Evolutionary conservation across 805 yeast genomes (phyloP).

Genomic region (Candida wancherniae): DNA sequence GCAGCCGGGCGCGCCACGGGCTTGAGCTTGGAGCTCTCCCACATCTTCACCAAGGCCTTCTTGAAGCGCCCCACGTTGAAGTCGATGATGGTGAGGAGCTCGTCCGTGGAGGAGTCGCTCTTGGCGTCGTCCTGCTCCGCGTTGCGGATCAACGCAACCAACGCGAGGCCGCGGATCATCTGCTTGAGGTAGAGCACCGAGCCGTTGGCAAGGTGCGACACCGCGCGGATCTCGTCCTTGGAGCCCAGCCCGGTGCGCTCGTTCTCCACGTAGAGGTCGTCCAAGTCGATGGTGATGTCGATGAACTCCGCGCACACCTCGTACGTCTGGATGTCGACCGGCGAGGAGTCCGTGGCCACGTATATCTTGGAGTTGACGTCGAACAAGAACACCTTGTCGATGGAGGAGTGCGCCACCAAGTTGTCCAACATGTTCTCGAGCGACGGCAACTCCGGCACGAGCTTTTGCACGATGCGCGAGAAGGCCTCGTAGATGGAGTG

Average conservation of each 20-base stretch:
- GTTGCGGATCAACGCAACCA: conserved; percentile 78
- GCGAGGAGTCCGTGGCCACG: conserved; percentile 93
- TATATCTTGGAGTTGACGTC: conserved; percentile 91
- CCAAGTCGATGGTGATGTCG: conserved; percentile 87
- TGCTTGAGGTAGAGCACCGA: conserved; percentile 78
- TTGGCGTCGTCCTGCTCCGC: conserved; percentile 36
- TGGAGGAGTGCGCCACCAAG: conserved; percentile 79
- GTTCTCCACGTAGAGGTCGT: conserved; percentile 51
- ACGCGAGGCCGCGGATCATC: conserved; percentile 88
- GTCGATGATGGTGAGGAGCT: conserved; percentile 66
- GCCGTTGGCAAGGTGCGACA: conserved; percentile 77
- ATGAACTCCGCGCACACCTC: conserved; percentile 97
- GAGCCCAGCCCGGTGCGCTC: conserved; percentile 10
- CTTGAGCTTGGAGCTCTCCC: conserved; percentile 41
- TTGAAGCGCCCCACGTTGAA: conserved; percentile 82
- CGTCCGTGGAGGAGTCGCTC: conserved; percentile 27
- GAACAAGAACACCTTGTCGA: conserved; percentile 89
- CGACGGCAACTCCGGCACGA: conserved; percentile 82
- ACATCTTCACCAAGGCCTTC: conserved; percentile 68
- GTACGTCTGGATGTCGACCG: conserved; percentile 91
- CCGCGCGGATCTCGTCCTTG: conserved; percentile 51
- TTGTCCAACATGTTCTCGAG: conserved; percentile 86
- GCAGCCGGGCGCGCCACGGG: conserved; percentile 5
- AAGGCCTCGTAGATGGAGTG: conserved; percentile 95
- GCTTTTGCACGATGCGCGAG: conserved; percentile 85